Conservation (phyloP, 345 rosid genomes). For the Psidium guajava region DNA sequence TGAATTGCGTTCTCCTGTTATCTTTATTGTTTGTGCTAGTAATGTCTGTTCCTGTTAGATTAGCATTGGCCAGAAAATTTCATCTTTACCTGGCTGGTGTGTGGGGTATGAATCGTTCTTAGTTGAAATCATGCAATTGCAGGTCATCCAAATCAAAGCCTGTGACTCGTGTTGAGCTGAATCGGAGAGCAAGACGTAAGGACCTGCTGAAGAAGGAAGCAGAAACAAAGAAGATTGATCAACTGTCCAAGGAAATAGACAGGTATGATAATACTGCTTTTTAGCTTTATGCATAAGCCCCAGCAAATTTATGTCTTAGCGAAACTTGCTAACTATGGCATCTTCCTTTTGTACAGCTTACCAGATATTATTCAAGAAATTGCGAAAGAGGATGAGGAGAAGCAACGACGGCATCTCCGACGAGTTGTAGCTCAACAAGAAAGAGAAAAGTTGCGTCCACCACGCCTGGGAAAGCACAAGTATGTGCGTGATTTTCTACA, state of each 20-base stretch:
- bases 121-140: background rate
- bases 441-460: conserved; percentile 62
- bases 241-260: conserved; percentile 58
- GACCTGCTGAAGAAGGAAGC: conserved; percentile 36
- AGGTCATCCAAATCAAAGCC: conserved; percentile 43
- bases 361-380: conserved; percentile 67
- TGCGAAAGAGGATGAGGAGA: conserved; percentile 71
- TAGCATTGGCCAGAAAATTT: background rate
- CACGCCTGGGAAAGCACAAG: conserved; percentile 95
- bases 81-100: background rate
- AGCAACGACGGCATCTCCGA: conserved; percentile 45
- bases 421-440: conserved; percentile 57
- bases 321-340: background rate
- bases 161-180: conserved; percentile 65
- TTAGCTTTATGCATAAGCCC: background rate
- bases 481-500: conserved; percentile 11
- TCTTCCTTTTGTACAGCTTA: conserved; percentile 27
- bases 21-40: background rate
- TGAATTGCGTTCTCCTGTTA: background rate
- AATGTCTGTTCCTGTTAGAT: background rate
- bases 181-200: conserved; percentile 64
- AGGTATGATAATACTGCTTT: conserved; percentile 17
- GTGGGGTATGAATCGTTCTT: background rate
- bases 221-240: conserved; percentile 36
- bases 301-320: background rate